These are phyloP conservation scores for Amaranthus palmeri DNA, from an alignment of 148 eudicot genomes.

Conservation along the genomic window DNA sequence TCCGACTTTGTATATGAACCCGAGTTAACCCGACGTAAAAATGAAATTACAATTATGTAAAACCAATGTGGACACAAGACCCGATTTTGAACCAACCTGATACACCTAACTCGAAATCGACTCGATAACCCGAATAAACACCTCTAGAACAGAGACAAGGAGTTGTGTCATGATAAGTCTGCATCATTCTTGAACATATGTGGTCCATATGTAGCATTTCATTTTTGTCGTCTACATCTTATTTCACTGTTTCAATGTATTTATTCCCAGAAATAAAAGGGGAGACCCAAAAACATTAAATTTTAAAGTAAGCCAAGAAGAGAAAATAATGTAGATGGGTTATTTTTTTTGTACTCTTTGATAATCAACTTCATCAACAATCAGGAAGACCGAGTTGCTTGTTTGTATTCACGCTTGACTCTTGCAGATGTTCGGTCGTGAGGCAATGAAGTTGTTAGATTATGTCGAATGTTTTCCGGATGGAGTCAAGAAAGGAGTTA, in stretches of 20 bases:
- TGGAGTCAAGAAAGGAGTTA: slow-evolving; percentile 63
- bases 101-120: no score
- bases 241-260: not conserved
- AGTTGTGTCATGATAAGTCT: not conserved
- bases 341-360: not conserved
- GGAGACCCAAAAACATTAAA: no score
- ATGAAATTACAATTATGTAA: no score
- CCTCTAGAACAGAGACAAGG: not conserved
- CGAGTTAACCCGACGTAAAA: no score
- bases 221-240: not conserved
- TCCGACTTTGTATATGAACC: no score
- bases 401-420: not conserved
- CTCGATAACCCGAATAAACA: no score
- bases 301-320: not conserved
- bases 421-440: slow-evolving; percentile 79
- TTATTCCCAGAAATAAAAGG: no score
- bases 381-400: not conserved
- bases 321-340: not conserved
- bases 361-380: not conserved
- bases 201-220: not conserved
- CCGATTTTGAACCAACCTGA: no score
- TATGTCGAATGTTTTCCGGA: slow-evolving; percentile 92
- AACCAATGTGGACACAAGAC: no score
- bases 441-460: slow-evolving; percentile 74
- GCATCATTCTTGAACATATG: not conserved